Evolutionary conservation across 2,329 filamentous ascomycete species (phyloP).

Genomic region (Pseudogymnoascus sp.): DNA sequence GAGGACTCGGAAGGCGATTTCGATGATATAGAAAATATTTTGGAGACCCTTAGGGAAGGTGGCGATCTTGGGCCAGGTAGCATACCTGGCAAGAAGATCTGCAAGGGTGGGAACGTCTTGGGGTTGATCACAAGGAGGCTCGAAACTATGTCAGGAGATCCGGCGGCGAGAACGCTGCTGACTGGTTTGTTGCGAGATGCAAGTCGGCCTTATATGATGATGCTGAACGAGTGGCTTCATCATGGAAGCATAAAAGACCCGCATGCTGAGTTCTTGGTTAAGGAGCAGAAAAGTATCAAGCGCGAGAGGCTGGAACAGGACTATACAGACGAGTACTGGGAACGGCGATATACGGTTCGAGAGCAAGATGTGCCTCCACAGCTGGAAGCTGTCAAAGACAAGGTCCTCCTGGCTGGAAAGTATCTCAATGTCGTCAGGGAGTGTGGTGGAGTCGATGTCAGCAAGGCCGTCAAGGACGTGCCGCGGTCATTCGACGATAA

Average conservation of each 20-base stretch:
- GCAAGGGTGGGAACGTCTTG: slow-evolving; percentile 94
- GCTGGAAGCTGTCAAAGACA: slow-evolving; percentile 82
- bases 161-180: slow-evolving; percentile 73
- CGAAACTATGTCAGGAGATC: slow-evolving; percentile 88
- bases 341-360: slow-evolving; percentile 90
- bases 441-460: slow-evolving; percentile 91
- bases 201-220: slow-evolving; percentile 90
- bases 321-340: slow-evolving; percentile 99
- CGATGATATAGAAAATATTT: slow-evolving; percentile 85
- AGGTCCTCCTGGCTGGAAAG: slow-evolving; percentile 90
- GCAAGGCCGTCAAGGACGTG: slow-evolving; percentile 80
- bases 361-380: slow-evolving; percentile 89
- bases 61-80: slow-evolving; percentile 72
- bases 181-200: slow-evolving; percentile 79
- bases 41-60: slow-evolving; percentile 82
- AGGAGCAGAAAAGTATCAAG: slow-evolving; percentile 91
- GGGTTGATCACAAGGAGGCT: slow-evolving; percentile 77
- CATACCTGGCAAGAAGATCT: slow-evolving; percentile 81
- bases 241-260: slow-evolving; percentile 92
- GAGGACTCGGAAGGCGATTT: slow-evolving; percentile 55
- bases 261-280: slow-evolving; percentile 87
- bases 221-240: slow-evolving; percentile 98
- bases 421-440: slow-evolving; percentile 97
- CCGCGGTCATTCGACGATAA: slow-evolving; percentile 87
- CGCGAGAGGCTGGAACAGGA: slow-evolving; percentile 88